Evolutionary conservation across 192 early-diverging fungal species (phyloP).

Genomic region (Umbelopsis vinacea): DNA sequence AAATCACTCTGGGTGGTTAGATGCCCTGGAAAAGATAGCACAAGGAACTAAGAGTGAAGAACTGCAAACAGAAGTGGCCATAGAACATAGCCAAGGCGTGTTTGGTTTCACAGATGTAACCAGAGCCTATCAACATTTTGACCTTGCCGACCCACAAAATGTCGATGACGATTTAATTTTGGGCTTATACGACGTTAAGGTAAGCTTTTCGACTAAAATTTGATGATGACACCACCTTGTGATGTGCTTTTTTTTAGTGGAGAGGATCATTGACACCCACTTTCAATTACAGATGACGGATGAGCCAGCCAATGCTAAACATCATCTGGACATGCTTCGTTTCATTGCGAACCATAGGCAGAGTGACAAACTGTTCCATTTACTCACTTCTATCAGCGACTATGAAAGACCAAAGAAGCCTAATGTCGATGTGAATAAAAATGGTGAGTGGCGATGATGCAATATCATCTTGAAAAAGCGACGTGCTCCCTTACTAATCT

Average conservation of each 20-base stretch:
- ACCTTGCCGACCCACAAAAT: constrained; percentile 40
- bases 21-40: constrained; percentile 46
- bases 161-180: constrained; percentile 38
- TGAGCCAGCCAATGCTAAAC: constrained; percentile 31
- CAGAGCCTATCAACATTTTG: constrained; percentile 51
- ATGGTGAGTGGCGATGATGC: background rate
- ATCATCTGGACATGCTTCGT: constrained; percentile 33
- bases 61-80: constrained; percentile 50
- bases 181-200: constrained; percentile 35
- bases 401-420: background rate
- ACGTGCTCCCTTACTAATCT: background rate
- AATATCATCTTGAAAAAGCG: background rate
- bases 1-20: constrained; percentile 42
- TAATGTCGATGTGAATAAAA: background rate
- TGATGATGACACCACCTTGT: no score
- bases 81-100: constrained; percentile 57
- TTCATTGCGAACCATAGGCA: constrained; percentile 28
- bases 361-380: constrained; percentile 23
- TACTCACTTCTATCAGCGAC: background rate
- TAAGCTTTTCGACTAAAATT: background rate
- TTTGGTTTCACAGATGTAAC: constrained; percentile 46
- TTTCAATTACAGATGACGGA: constrained; percentile 30
- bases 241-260: background rate
- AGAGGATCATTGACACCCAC: background rate
- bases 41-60: constrained; percentile 39